phyloP scores from a whole-genome alignment of 768 basidiomycete species.

The Lactifluus volemus region DNA sequence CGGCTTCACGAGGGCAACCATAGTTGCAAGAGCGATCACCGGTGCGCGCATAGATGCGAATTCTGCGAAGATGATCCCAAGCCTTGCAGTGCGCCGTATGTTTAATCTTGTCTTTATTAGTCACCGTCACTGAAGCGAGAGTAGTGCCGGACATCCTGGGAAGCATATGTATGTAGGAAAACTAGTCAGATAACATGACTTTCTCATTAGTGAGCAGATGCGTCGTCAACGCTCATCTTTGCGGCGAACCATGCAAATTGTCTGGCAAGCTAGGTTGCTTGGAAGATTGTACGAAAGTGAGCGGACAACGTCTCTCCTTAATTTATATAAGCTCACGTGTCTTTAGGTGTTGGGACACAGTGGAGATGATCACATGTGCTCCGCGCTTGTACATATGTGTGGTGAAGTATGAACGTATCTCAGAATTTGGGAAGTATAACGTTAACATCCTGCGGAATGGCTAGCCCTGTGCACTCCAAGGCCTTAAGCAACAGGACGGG shows the following conservation, averaged over 20 bases:
- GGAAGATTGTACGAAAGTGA: constrained; percentile 45
- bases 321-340: background rate
- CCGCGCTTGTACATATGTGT: constrained; percentile 11
- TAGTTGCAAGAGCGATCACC: constrained; percentile 42
- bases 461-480: no score
- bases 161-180: constrained; percentile 38
- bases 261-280: constrained; percentile 43
- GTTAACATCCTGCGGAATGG: no score
- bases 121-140: background rate
- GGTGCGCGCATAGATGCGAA: constrained; percentile 36
- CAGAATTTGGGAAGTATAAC: no score
- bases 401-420: constrained; percentile 11
- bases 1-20: constrained; percentile 41
- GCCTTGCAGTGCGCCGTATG: constrained; percentile 28
- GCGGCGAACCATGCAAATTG: constrained; percentile 21
- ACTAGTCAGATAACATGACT: no score
- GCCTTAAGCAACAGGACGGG: no score
- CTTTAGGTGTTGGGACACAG: constrained; percentile 39
- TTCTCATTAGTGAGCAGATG: constrained; percentile 32
- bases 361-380: constrained; percentile 45
- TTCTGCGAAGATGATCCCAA: constrained; percentile 30
- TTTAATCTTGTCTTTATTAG: constrained; percentile 8
- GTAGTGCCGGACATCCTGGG: constrained; percentile 13
- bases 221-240: constrained; percentile 37
- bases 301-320: background rate